Evolutionary conservation across 345 rosid genomes (phyloP).

Genomic region (Boechera retrofracta): DNA sequence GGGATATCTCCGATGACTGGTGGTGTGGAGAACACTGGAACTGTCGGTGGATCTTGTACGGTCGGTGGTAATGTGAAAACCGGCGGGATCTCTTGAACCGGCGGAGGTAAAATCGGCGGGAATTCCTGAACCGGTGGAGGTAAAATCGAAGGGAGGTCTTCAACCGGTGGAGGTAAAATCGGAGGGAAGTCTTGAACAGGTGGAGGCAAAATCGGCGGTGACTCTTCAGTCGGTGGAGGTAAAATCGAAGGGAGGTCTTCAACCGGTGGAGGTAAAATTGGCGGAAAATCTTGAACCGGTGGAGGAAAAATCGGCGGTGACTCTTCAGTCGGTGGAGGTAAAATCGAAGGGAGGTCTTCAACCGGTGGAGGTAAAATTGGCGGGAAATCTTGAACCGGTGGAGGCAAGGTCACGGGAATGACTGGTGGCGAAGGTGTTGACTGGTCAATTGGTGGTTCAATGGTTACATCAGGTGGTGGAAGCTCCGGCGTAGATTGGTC

Average conservation of each 20-base stretch:
- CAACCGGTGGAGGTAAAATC: constrained; percentile 30
- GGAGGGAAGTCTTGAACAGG: background rate
- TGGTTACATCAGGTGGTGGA: constrained; percentile 37
- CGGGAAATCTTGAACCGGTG: constrained; percentile 17
- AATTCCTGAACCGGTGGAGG: background rate
- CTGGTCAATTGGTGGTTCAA: constrained; percentile 40
- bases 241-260: too few relatives aligned
- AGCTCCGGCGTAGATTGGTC: constrained; percentile 24
- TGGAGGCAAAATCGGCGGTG: background rate
- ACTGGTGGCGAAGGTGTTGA: constrained; percentile 32
- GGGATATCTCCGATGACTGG: constrained; percentile 37
- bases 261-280: constrained; percentile 16
- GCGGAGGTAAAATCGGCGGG: constrained; percentile 25
- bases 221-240: too few relatives aligned
- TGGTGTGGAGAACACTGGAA: constrained; percentile 42
- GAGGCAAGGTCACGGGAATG: constrained; percentile 14
- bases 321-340: background rate
- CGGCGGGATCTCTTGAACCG: constrained; percentile 13
- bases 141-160: background rate
- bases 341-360: background rate
- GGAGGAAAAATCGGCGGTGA: background rate
- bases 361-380: constrained; percentile 2
- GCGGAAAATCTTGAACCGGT: background rate
- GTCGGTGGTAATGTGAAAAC: constrained; percentile 32
- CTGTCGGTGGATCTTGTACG: constrained; percentile 29